Conservation (phyloP, 805 yeast genomes). For the Crinitomyces ghanaensis region DNA sequence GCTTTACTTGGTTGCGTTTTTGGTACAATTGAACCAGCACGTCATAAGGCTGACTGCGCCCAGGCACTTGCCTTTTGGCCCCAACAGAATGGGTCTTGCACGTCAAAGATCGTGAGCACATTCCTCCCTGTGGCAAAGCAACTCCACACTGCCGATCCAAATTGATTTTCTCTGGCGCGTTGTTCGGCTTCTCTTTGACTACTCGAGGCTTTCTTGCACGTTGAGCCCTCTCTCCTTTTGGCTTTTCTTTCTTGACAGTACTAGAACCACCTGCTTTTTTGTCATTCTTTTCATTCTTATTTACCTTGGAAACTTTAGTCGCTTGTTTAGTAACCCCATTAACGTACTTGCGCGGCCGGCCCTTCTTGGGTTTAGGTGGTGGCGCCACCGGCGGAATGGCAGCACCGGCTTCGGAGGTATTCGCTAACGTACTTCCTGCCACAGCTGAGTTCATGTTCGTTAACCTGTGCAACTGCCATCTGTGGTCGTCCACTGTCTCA, state of each 20-base stretch:
- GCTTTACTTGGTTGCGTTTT: slow-evolving; percentile 74
- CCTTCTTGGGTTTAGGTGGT: slow-evolving; percentile 1
- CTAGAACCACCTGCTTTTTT: slow-evolving; percentile 1
- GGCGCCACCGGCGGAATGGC: background rate
- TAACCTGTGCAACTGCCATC: no score
- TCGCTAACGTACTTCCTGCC: no score
- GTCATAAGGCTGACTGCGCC: slow-evolving; percentile 81
- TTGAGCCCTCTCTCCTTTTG: slow-evolving; percentile 5
- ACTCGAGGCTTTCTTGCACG: slow-evolving; percentile 7
- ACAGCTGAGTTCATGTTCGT: no score
- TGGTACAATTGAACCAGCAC: slow-evolving; percentile 76
- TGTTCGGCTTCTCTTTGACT: slow-evolving; percentile 14
- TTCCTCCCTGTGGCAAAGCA: slow-evolving; percentile 73
- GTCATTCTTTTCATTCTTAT: no score
- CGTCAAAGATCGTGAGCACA: slow-evolving; percentile 79
- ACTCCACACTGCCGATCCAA: slow-evolving; percentile 91
- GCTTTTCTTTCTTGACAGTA: background rate
- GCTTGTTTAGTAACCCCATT: slow-evolving; percentile 1
- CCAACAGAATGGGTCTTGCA: slow-evolving; percentile 95
- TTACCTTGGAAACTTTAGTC: no score
- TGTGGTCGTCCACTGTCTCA: no score
- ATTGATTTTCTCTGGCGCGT: slow-evolving; percentile 56
- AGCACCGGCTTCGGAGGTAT: background rate
- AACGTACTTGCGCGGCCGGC: slow-evolving; percentile 1
- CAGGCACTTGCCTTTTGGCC: slow-evolving; percentile 81